Base-by-base conservation (phyloP, 1,284 basidiomycete genomes). In the Fomitopsis betulina region DNA sequence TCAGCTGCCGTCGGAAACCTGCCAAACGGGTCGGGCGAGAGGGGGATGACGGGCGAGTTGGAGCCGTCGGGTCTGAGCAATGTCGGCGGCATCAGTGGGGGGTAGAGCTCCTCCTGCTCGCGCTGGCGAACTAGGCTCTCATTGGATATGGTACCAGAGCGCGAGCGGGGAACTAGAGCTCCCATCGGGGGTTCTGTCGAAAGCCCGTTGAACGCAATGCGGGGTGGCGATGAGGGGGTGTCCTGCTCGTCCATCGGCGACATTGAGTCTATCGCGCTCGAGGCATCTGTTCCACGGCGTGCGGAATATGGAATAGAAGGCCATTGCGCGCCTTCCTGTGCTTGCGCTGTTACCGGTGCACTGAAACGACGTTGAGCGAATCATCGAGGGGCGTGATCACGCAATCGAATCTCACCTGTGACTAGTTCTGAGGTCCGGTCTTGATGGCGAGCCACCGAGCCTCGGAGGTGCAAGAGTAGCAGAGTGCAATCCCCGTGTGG, bases 21-120 rank as follows among this genome's bases (percentile, higher is more conserved):
- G 19, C 86, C 84, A 67, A 91, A 91, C 33, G 89, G 89, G 72
- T 91, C 89, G 8, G 89, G 87, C 7, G 89, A 89, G 21, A 91
- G 74, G 33, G 89, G 89, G 58, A 91, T 86, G 55, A 81, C 71
- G 57, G 81, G 84, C 39, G 76, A 81, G 55, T 71, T 66, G 49
- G 58, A 43, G 58, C 63, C 60, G 42, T 60, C 38, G 47, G 61
- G 61, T 40, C 60, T 66, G 43, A 68, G 65, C 59, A 69, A 62
- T 45, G 68, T 64, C 53, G 68, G 68, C 17, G 72, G 64, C 37
- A 72, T 71, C 45, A 75, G 68, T 5, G 76, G 67, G 17, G 77
- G 75, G 67, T 84, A 86, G 21, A 75, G 64, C 5, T 54, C 62
- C 7, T 81, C 79, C 30, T 81, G 70, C 55, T 84, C 81, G 56